A percentile compares a stretch with the other conserved stretches of the same genome.
Evolutionary conservation across 345 rosid genomes (phyloP).

Genomic region (rapeseed (Brassica napus)): Da-Ae NC_063452.1:5731001-5731500

Average conservation of each 20-base stretch:
- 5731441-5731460: slow-evolving; percentile 30
- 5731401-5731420: slow-evolving; percentile 18
- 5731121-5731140: slow-evolving; percentile 7
- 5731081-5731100: slow-evolving; percentile 15
- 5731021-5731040: slow-evolving; percentile 29
- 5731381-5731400: slow-evolving; percentile 32
- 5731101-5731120: not conserved
- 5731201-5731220: no score
- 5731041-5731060: slow-evolving; percentile 6
- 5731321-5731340: slow-evolving; percentile 40
- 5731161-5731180: no score
- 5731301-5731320: slow-evolving; percentile 29
- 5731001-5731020: not conserved
- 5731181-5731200: no score
- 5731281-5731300: not conserved
- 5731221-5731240: no score
- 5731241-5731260: no score
- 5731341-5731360: slow-evolving; percentile 42
- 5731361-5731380: slow-evolving; percentile 21
- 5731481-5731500: slow-evolving; percentile 6
- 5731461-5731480: slow-evolving; percentile 23
- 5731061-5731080: not conserved
- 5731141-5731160: not conserved
- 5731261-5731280: not conserved
- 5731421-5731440: slow-evolving; percentile 39